Base-by-base conservation (phyloP, 2,329 filamentous ascomycete genomes). In the Aspergillus caelatus region DNA sequence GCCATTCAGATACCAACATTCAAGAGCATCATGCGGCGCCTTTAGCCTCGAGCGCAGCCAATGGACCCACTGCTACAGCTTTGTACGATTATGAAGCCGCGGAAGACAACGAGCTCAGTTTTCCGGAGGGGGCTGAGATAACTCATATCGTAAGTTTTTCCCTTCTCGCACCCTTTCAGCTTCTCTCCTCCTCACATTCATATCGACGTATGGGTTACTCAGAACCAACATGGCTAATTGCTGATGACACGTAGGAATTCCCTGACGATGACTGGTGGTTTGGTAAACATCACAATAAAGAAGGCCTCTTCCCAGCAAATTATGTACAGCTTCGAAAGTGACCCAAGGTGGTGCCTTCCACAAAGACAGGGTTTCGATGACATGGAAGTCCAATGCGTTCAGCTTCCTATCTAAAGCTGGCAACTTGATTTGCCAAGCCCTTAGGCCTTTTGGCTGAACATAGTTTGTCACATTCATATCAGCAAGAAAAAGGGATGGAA, bases 231-330 rank as follows among this genome's bases (percentile, higher is more conserved):
- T 34, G 10, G 54, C 77, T 81, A 71, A 75, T 50, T 50, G 36
- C 28, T 61, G 14, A 10, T 30, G 11, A 16, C 11, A 30, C 52
- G 23, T 70, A 91, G 89, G 92, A 97, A 82, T 98, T 98, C 79
- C 95, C 95, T 2, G 95, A 98, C 72, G 94, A 98, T 69, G 95
- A 99, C 76, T 99, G 95, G 95, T 99, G 95, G 95, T 91, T 94
- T 72, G 95, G 95, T 63, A 88, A 91, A 72, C 96, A 91, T 78
- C 85, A 89, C 30, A 93, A 93, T 57, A 86, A 89, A 62, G 86
- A 86, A 34, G 95, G 95, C 65, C 85, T 99, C 53, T 99, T 99
- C 87, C 82, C 82, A 11, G 79, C 81, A n/a, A 83, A 82, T 68
- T 84, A 84, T 65, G 82, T 83, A 28, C 74, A 81, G 64, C 69